phyloP scores from a whole-genome alignment of 1,284 basidiomycete species.

The Neonothopanus nambi region DNA sequence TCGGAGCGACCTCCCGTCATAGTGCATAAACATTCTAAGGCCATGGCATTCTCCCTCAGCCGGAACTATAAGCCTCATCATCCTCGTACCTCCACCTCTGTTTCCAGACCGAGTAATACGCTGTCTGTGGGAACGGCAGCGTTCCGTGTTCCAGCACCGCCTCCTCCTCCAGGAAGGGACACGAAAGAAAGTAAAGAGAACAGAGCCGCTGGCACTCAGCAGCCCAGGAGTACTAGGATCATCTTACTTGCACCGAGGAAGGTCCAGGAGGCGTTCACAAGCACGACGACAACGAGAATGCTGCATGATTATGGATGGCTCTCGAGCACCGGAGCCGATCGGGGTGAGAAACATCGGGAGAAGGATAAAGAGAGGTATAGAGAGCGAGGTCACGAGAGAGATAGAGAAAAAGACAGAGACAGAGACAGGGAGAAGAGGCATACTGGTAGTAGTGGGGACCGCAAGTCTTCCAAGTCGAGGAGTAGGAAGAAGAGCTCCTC shows the following conservation, averaged over 20 bases:
- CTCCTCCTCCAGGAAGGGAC: conserved; percentile 7
- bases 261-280: conserved; percentile 76
- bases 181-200: neutral
- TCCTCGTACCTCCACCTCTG: neutral
- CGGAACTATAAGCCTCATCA: conserved; percentile 46
- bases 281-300: conserved; percentile 71
- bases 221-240: conserved; percentile 31
- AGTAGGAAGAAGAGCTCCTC: neutral
- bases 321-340: neutral
- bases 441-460: conserved; percentile 7
- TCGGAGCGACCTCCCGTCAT: conserved; percentile 60
- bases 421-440: conserved; percentile 21
- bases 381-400: conserved; percentile 15
- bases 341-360: conserved; percentile 24
- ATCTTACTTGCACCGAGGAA: conserved; percentile 69
- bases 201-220: neutral
- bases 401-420: conserved; percentile 26
- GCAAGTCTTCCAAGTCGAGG: neutral
- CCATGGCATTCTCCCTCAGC: conserved; percentile 73
- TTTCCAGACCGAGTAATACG: too few relatives aligned
- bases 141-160: conserved; percentile 5
- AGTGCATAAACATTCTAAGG: conserved; percentile 78
- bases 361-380: conserved; percentile 19
- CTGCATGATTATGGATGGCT: conserved; percentile 68
- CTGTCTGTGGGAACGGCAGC: too few relatives aligned